Percentiles rank a stretch among this genome's conserved stretches.
These are phyloP conservation scores for Solanum appendiculatum DNA, from an alignment of 257 asterid species.

Conservation along the genomic window DNA sequence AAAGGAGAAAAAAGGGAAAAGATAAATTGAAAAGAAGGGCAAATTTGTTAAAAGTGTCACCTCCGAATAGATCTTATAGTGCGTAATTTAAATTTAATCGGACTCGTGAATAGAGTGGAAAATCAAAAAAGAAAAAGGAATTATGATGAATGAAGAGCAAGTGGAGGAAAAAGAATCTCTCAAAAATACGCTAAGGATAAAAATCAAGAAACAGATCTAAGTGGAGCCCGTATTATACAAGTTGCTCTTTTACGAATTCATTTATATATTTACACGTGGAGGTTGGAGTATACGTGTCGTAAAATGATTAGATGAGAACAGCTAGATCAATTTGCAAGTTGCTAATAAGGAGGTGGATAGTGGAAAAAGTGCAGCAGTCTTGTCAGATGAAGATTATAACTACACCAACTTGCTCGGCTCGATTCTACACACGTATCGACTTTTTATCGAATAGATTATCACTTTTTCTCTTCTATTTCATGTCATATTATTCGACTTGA, in stretches of 20 bases:
- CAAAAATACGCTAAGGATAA: constrained; percentile 3
- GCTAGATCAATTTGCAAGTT: constrained; percentile 10
- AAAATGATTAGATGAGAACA: neutral
- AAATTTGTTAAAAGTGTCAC: neutral
- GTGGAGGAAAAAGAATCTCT: constrained; percentile 8
- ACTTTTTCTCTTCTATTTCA: no score
- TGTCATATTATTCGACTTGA: no score
- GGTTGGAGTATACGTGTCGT: constrained; percentile 4
- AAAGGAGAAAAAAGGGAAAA: neutral
- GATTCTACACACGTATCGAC: neutral
- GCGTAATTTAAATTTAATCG: no score
- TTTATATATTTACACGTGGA: constrained; percentile 6
- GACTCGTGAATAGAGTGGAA: accelerated
- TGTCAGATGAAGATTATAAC: neutral
- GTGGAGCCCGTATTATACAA: constrained; percentile 8
- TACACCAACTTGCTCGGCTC: neutral
- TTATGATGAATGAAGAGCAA: neutral
- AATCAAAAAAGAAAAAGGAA: neutral
- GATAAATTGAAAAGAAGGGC: neutral
- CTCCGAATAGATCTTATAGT: no score
- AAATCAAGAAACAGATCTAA: neutral
- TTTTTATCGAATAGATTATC: no score
- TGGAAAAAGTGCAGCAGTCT: neutral
- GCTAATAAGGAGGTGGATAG: constrained; percentile 1
- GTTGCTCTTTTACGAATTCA: neutral